Base-by-base conservation (phyloP, 192 early-diverging fungal species). In the Pecoramyces ruminantium region DNA sequence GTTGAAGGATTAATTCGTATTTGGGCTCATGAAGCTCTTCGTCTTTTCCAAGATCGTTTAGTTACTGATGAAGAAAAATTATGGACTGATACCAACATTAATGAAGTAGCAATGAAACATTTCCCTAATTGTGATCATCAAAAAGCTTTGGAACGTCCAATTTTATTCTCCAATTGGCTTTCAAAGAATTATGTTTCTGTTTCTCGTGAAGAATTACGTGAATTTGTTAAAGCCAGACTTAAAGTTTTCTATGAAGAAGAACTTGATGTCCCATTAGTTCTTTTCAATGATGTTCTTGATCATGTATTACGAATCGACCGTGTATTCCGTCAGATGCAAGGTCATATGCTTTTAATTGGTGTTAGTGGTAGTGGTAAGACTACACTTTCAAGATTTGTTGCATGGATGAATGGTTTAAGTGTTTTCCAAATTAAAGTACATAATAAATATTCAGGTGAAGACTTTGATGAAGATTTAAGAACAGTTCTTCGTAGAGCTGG, bases 171-270 rank as follows among this genome's bases (percentile, higher is more conserved):
- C 38, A 97, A 97, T 86, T 99, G 96, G 96, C 83, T 98, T 21
- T 94, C 97, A 25, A 97, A 96, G 86, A 85, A 92, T 84, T 99
- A 99, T 86, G 86, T 94, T 78, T 90, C 95, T 17, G 96, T 98
- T 29, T 90, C 93, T 13, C 93, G 94, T 78, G 94, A 96, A 29
- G 91, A 93, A 81, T 88, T 99, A 80, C 93, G 96, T 79, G 95
- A 97, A 18, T 99, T 95, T 85, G 94, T 94, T 38, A 92, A 93
- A 81, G 96, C 95, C 28, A 93, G 98, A 39, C 90, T 99, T 42
- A 95, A 96, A 85, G 95, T 96, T 77, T 99, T 99, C 83, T 99
- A 97, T 86, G 98, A 99, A 86, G 98, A 99, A 87, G 98, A 99
- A 88, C 90, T 99, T 42, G 98, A 99, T 85, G 95, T 97, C 16